These are phyloP conservation scores for Petunia secreta DNA, from an alignment of 257 asterid genomes.

Conservation along the genomic window DNA sequence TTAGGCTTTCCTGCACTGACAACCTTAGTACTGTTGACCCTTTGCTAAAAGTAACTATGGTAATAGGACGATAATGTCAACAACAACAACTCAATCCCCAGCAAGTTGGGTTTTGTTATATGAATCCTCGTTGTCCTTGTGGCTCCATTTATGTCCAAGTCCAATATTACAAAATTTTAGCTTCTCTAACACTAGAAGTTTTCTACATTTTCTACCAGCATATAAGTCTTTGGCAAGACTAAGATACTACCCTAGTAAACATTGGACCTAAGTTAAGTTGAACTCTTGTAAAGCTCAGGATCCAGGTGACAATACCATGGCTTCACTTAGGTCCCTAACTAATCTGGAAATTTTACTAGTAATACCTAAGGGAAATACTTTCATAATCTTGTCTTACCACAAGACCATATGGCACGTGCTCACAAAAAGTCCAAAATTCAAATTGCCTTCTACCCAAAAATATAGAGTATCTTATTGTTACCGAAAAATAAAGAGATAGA, in stretches of 20 bases:
- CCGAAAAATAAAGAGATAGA: too few species aligned
- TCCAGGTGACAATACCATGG: neutral
- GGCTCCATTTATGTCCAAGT: neutral
- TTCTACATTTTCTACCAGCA: neutral
- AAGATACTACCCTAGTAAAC: neutral
- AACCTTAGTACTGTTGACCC: neutral
- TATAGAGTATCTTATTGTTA: too few species aligned
- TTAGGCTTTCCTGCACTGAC: neutral
- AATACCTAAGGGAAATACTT: neutral
- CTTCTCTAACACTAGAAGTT: neutral
- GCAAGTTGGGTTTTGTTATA: neutral
- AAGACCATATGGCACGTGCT: neutral
- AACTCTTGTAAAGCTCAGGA: neutral
- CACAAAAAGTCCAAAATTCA: neutral
- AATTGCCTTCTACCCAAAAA: neutral
- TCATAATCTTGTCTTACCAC: neutral
- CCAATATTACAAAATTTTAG: neutral
- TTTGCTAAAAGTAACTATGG: neutral
- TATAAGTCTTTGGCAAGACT: neutral
- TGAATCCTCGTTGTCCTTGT: neutral
- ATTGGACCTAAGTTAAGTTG: neutral
- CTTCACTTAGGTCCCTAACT: neutral
- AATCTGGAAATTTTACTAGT: neutral
- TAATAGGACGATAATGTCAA: neutral
- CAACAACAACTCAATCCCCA: too few species aligned